Evolutionary conservation across 495 filamentous ascomycete genomes (phyloP).

Genomic region (Neurospora pannonica): DNA sequence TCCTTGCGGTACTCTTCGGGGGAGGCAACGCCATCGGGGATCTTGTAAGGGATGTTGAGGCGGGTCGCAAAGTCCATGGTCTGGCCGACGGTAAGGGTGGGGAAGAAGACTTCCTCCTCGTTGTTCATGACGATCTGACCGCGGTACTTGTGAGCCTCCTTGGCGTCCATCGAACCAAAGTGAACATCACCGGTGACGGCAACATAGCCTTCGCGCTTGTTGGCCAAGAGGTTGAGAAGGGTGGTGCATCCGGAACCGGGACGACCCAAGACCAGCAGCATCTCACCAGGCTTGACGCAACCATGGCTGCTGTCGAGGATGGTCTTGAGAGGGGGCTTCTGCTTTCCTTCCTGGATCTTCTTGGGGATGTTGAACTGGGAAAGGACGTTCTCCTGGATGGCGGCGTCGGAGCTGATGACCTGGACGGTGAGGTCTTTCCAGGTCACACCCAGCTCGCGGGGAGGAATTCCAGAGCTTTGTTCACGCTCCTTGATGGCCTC

Average conservation of each 20-base stretch:
- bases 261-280: constrained; percentile 69
- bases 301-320: constrained; percentile 48
- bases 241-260: constrained; percentile 72
- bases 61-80: constrained; percentile 52
- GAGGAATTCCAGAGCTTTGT: constrained; percentile 37
- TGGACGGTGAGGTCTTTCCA: constrained; percentile 57
- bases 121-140: constrained; percentile 48
- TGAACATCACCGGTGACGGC: constrained; percentile 57
- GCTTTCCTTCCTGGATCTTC: constrained; percentile 34
- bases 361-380: constrained; percentile 47
- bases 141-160: constrained; percentile 44
- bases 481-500: constrained; percentile 35
- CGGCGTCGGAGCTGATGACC: constrained; percentile 25
- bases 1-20: constrained; percentile 10
- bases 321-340: constrained; percentile 46
- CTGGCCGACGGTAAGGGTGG: constrained; percentile 53
- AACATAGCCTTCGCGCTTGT: constrained; percentile 60
- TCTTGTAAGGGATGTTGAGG: constrained; percentile 34
- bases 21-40: constrained; percentile 9
- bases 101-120: constrained; percentile 56
- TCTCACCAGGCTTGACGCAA: constrained; percentile 57
- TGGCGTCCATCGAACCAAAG: constrained; percentile 53
- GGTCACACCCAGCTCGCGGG: constrained; percentile 46
- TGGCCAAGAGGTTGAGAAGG: constrained; percentile 68
- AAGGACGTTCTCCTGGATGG: constrained; percentile 35